Conservation (phyloP, 1,139 yeast species). For the Candida glucosophila region DNA sequence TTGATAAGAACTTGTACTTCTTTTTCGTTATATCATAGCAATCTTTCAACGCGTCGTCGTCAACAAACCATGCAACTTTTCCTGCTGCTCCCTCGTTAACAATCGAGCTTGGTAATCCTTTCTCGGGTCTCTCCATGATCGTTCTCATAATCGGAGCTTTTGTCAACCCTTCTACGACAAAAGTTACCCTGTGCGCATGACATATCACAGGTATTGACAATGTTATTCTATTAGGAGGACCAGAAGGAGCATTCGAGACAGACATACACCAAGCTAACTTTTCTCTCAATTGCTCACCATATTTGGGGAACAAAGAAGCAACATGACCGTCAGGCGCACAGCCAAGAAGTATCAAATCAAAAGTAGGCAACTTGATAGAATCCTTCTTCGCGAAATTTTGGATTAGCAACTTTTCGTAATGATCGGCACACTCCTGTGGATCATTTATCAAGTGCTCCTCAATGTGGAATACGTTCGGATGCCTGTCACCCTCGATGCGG, state of each 20-base stretch:
- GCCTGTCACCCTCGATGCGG: conserved; percentile 40
- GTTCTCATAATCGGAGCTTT: conserved; percentile 90
- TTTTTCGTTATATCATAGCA: conserved; percentile 66
- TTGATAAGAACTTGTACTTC: conserved; percentile 54
- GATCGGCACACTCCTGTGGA: conserved; percentile 92
- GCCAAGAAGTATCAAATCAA: conserved; percentile 82
- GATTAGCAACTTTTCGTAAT: conserved; percentile 77
- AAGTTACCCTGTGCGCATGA: conserved; percentile 86
- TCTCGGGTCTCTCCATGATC: conserved; percentile 95
- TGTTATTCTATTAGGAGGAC: conserved; percentile 83
- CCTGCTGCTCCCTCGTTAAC: conserved; percentile 97
- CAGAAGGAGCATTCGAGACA: conserved; percentile 84
- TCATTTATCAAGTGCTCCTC: conserved; percentile 70
- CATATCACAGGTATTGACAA: conserved; percentile 91
- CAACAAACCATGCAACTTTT: conserved; percentile 95
- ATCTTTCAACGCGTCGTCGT: conserved; percentile 86
- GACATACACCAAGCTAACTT: conserved; percentile 95
- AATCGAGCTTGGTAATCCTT: conserved; percentile 88
- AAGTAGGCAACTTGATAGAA: conserved; percentile 89
- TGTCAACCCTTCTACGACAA: conserved; percentile 92
- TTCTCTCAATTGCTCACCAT: conserved; percentile 76
- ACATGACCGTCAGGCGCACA: conserved; percentile 99
- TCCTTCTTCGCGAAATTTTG: conserved; percentile 94
- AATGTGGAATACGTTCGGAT: conserved; percentile 75
- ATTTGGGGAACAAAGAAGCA: conserved; percentile 91